Base-by-base conservation (phyloP, 2,329 filamentous ascomycete genomes). In the Fusarium guadeloupense region DNA sequence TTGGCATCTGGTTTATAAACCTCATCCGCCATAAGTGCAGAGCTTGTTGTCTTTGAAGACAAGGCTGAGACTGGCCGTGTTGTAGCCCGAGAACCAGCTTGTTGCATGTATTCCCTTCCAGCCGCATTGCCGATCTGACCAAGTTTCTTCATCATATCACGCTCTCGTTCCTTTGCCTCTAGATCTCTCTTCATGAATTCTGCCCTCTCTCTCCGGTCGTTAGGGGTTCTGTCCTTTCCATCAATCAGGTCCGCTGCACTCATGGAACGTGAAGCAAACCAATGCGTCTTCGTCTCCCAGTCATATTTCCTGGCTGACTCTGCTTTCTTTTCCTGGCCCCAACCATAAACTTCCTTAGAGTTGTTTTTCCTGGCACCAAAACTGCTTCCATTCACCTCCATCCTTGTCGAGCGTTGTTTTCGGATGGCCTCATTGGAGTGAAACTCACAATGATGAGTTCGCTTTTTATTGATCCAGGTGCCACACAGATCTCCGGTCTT, bases 381-480 rank as follows among this genome's bases (percentile, higher is more conserved):
- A 17, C 83, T 84, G 75, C 88, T 89, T 12, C 82, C 85, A 71
- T 93, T 96, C 58, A 97, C 83, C 70, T 96, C 93, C 80, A 93
- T 88, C 30, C 93, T 84, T 1, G 83, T 80, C 10, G 85, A 80
- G 25, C 81, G 80, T 48, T 71, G 86, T 71, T 91, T 93, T 49
- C 88, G 85, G 4, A 98, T 79, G 21, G 92, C 89, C 21, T 92
- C 80, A 67, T 96, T 93, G 65, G 96, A 87, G 75, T 99, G 95
- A 67, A 90, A 99, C 64, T 97, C 93, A 77, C 95, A 99, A 72
- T 90, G 92, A 68, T 96, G 89, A 0, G 93, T 97, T 69, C 93
- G 91, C 47, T 92, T 87, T 64, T 85, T 87, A 74, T 99, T 94
- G 56, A 99, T 83, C 95, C 95, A 99, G 23, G 85, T 79, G 28